phyloP scores from a whole-genome alignment of 305 asterid species.

The Ajuga reptans region DNA sequence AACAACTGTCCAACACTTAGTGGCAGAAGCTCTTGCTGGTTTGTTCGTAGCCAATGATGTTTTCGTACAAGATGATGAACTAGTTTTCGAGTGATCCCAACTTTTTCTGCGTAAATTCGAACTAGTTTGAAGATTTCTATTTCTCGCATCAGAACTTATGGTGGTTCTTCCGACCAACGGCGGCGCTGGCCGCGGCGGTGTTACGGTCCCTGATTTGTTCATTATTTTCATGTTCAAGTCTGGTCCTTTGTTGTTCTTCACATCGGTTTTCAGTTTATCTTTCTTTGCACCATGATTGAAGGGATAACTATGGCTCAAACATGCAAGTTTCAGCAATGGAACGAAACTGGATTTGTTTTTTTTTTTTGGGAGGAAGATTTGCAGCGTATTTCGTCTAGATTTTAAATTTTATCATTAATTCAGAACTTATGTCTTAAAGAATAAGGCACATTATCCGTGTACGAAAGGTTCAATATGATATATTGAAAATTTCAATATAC shows the following conservation, averaged over 20 bases:
- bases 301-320: no score
- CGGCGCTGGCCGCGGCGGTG: no score
- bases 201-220: constrained; percentile 59
- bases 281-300: no score
- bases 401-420: no score
- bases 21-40: constrained; percentile 36
- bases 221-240: constrained; percentile 53
- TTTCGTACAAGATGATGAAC: constrained; percentile 27
- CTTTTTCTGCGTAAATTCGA: constrained; percentile 21
- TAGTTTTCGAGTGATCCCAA: constrained; percentile 18
- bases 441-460: no score
- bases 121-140: constrained; percentile 1
- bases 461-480: no score
- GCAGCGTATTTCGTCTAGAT: no score
- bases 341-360: constrained; percentile 25
- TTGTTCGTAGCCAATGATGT: constrained; percentile 31
- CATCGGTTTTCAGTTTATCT: constrained; percentile 36
- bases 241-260: constrained; percentile 32
- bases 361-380: no score
- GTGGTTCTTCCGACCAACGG: constrained; percentile 35
- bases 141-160: constrained; percentile 69
- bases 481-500: no score
- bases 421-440: no score
- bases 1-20: constrained; percentile 34
- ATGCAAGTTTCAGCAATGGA: constrained; percentile 20